Base-by-base conservation (phyloP, 2,329 filamentous ascomycete genomes). In the Zarea fungicola region DNA sequence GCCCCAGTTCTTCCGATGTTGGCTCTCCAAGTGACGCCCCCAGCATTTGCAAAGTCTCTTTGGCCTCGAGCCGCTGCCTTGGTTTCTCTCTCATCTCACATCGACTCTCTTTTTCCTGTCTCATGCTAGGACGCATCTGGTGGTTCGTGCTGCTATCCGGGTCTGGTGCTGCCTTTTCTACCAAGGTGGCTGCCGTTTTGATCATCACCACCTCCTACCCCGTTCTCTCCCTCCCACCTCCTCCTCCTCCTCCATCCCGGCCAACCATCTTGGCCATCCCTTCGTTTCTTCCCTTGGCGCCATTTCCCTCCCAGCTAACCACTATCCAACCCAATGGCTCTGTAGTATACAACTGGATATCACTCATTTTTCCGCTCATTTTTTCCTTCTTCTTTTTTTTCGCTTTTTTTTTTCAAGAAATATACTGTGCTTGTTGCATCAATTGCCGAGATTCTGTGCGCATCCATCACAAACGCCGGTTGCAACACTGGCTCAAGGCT, bases 321-420 rank as follows among this genome's bases (percentile, higher is more conserved):
- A 28, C 29, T 10, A 26, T 29, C 25, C 35, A 28, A 5, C 44
- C 29, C 26, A 10, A 29, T 39, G 44, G 23, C 37, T 48, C 23
- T 48, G 37, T 48, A 48, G 44, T 32, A 47, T 40, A 31, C 35
- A 8, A 6, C 35, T 47, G 35, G 13, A 37, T 42, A 43, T 43
- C 40, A 31, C 39, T 43, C 31, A 42, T 42, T 49, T 26, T 21
- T 9, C 37, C 40, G 23, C 39, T 43, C 31, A 42, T 42, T 49
- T 26, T 21, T 9, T 21, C 16, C 34, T 35, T 14, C 25, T 23
- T 13, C 19, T 37, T 37, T 16, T 41, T 18, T 36, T 22, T 40
- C 26, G n/a, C n/a, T 37, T 47, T 34, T 19, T 26, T 25, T 25
- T 29, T 18, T 31, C 31, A 23, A 25, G 10, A 32, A 25, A 46